Evolutionary conservation across 345 rosid species (phyloP), one percentile per base, ranked within the genome.

Genomic region (Eutrema japonicum): DNA sequence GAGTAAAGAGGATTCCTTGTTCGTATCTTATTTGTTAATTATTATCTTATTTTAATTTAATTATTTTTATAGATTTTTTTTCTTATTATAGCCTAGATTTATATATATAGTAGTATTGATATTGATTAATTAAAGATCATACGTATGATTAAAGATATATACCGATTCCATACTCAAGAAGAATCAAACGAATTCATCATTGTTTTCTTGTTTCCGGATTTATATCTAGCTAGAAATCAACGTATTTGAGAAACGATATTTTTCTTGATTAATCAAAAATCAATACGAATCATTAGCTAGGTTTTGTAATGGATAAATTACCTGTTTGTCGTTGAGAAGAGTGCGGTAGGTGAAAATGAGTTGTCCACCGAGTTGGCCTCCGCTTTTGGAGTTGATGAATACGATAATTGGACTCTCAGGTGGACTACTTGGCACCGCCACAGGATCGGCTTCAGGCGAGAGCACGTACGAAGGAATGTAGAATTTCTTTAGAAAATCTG

Each of bases 301-400:
- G 12, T 54, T 29, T 26, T 41, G 7, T 41, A 13, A 32, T 8
- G 27, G 10, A 11, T 16, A 38, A 27, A 46, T 10, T 10, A 3
- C 96, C 92, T 93, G 98, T 22, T 81, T 52, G 8, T 67, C 68
- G 52, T 83, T 85, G 77, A 90, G 90, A 30, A 93, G 73, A 67
- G 58, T 14, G 13, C 85, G 87, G 77, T 82, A 90, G 38, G 96
- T 89, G 6, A 67, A 52, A 29, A 91, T 85, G 52, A 94, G 98
- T 62, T 86, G 78, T 8, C 89, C 92, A 51, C 98, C 97, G 53
- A 91, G 85, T 77, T 88, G 98, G 14, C 92, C 98, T 2, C 97
- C 97, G 53, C 96, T 94, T 77, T 76, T 91, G 78, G 97, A 85
- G 82, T 94, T 94, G 75, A 94, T 76, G 72, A 91, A 91, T 13